phyloP scores from a whole-genome alignment of 2,329 filamentous ascomycete species.

The Paecilomyces sp. region DNA sequence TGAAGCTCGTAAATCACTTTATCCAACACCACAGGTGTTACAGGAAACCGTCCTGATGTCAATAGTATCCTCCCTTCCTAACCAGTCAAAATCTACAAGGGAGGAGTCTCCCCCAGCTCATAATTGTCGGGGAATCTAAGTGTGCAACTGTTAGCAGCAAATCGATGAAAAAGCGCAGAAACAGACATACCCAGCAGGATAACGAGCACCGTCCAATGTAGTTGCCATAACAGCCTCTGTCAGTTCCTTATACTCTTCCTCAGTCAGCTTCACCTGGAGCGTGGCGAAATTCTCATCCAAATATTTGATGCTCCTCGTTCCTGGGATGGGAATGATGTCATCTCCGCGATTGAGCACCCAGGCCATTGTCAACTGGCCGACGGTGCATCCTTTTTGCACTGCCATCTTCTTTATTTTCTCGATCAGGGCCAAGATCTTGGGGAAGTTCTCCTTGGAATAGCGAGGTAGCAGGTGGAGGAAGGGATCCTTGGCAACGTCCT shows the following conservation, averaged over 20 bases:
- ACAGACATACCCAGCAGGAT: conserved; percentile 9
- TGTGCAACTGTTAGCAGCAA: too few relatives aligned
- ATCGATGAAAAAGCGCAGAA: too few relatives aligned
- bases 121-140: too few relatives aligned
- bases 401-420: conserved; percentile 40
- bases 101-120: too few relatives aligned
- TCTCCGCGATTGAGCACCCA: conserved; percentile 55
- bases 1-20: too few relatives aligned
- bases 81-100: too few relatives aligned
- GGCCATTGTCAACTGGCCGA: conserved; percentile 54
- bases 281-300: conserved; percentile 4
- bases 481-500: not conserved
- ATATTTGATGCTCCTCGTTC: conserved; percentile 15
- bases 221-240: conserved; percentile 9
- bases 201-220: conserved; percentile 12
- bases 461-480: not conserved
- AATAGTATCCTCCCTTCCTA: too few relatives aligned
- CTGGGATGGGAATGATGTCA: conserved; percentile 22
- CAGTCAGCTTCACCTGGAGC: conserved; percentile 3
- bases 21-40: too few relatives aligned
- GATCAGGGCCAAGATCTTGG: not conserved
- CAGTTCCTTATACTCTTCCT: conserved; percentile 11
- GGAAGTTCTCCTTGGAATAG: not conserved
- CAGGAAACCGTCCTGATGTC: too few relatives aligned
- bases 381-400: conserved; percentile 47